phyloP scores from a whole-genome alignment of 2,329 filamentous ascomycete genomes.

The Colletotrichum camelliae region DNA sequence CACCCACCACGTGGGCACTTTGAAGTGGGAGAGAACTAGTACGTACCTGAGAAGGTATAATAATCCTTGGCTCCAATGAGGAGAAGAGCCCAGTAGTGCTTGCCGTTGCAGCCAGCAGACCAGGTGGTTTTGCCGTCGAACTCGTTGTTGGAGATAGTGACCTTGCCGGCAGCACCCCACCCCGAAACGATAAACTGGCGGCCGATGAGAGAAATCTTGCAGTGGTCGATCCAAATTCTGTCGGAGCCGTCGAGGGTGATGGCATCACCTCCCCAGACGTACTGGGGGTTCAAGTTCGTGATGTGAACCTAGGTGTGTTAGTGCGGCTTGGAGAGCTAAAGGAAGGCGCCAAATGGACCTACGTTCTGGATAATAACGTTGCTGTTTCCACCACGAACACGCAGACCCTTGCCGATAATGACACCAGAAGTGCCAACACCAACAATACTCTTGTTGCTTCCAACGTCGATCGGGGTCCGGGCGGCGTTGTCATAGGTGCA shows the following conservation, averaged over 20 bases:
- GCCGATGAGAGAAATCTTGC: conserved; percentile 45
- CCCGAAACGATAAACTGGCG: conserved; percentile 45
- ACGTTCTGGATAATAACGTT: conserved; percentile 60
- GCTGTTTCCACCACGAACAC: conserved; percentile 42
- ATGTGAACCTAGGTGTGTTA: background rate
- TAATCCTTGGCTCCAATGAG: conserved; percentile 32
- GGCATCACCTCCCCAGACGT: conserved; percentile 32
- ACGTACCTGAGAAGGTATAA: conserved; percentile 18
- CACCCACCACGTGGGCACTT: too few relatives aligned
- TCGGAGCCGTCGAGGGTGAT: conserved; percentile 41
- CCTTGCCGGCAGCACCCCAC: conserved; percentile 33
- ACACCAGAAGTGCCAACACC: conserved; percentile 29
- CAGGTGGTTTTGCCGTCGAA: conserved; percentile 38
- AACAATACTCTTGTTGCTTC: conserved; percentile 34
- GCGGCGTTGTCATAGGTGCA: conserved; percentile 34
- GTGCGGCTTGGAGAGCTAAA: background rate
- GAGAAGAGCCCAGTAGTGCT: conserved; percentile 38
- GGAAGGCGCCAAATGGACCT: too few relatives aligned
- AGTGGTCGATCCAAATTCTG: conserved; percentile 36
- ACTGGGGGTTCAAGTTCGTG: conserved; percentile 42
- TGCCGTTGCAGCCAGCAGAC: conserved; percentile 33
- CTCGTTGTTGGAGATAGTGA: conserved; percentile 44
- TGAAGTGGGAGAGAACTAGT: too few relatives aligned
- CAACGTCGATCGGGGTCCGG: conserved; percentile 25
- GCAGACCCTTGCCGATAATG: conserved; percentile 45